Evolutionary conservation across 495 filamentous ascomycete species (phyloP), one percentile per base, ranked within the genome.

Genomic region (Alectoria sarmentosa): DNA sequence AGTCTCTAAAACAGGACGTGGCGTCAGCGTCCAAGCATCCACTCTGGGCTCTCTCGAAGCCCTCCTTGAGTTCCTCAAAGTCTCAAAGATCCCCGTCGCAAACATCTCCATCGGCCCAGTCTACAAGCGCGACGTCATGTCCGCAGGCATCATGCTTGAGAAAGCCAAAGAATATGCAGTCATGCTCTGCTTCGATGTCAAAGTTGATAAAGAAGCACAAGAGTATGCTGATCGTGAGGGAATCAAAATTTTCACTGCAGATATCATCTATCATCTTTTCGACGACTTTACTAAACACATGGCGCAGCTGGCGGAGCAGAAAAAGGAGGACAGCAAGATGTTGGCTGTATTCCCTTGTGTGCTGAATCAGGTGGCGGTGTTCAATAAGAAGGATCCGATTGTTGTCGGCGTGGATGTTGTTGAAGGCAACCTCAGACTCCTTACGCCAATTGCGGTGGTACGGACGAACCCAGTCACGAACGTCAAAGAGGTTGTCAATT

Each of bases 181-280:
- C 74, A 99, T 99, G 95, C 87, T 99, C 26, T 98, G 95, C 74
- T 99, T 99, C 81, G 95, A 99, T 73, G 95, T 99, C 75, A 96
- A 96, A 79, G 89, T 99, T 30, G 95, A 99, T 76, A 97, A 96
- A 76, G 95, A 99, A 71, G 95, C 95, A 1, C 83, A 87, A 69
- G 82, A 82, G 19, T 96, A 98, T 69, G 95, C 95, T 48, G 90
- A 96, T 14, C 92, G 97, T 61, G 85, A 96, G 46, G 93, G 93
- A 38, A 90, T 99, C 74, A 99, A 96, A 83, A 90, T 99, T 71
- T 98, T 98, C 80, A 96, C 91, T 1, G 95, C 95, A 9, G 92
- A 99, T 69, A 99, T 99, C 70, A 99, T 99, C 67, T 99, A 99
- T 73, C 95, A 99, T 74, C 80, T 99, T 61, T 99, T 99, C 74